Evolutionary conservation across 306 rosid genomes (phyloP), one percentile per base, ranked within the genome.

Genomic region (Adenanthera pavonina): DNA sequence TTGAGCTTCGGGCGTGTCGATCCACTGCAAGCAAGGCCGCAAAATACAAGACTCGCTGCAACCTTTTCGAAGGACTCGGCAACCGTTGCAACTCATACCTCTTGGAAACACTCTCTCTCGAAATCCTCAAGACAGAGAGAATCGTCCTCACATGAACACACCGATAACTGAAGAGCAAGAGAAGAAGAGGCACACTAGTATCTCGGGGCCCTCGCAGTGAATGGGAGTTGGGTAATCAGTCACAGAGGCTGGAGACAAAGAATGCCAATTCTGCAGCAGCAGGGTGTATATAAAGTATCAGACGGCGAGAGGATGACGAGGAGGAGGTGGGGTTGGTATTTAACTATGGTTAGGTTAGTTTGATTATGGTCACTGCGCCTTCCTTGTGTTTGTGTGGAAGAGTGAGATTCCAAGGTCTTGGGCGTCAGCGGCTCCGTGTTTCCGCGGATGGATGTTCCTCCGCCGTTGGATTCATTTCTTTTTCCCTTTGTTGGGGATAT

Each of bases 401-500:
- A 82, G 88, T 72, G 89, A 87, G 92, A 93, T 92, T 95, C 97
- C 99, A 90, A 95, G 84, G 91, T 71, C 51, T 84, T 86, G 88
- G 97, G 99, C 85, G 85, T 69, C 84, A 92, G 94, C 99, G 99
- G 99, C 97, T 95, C 96, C 99, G 97, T 89, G 97, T 93, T 90
- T 95, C 97, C 99, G 97, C 99, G 92, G 87, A 89, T 87, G 92
- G 88, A 85, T 85, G 90, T 88, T 88, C 90, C 94, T 91, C 85
- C 86, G 77, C 98, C 98, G 97, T 94, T 89, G 85, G 97, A 94
- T 94, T 87, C 74, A 65, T 78, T 44, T 83, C 16, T 77, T 60
- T 61, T 54, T 66, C 65, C 4, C 3, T 5, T n/a, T 67, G 15
- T 17, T 41, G 33, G 3, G 72, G 72, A 67, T 41, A 8, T 9